Conservation (phyloP, 2,329 filamentous ascomycete species). For the Nannizzia gypsea region DNA sequence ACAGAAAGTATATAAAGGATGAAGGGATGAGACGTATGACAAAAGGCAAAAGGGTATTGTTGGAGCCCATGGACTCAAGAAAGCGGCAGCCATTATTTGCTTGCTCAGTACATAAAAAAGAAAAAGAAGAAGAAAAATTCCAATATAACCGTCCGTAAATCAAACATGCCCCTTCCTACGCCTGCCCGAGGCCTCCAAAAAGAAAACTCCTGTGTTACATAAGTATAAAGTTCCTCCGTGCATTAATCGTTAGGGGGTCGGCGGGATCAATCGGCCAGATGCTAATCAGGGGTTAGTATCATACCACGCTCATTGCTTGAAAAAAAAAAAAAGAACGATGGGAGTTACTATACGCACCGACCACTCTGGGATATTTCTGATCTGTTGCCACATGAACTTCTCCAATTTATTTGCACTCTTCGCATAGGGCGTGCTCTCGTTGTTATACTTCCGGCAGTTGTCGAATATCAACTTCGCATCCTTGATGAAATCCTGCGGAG, state of each 20-base stretch:
- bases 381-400: conserved; percentile 90
- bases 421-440: conserved; percentile 85
- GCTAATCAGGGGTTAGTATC: background rate
- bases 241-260: background rate
- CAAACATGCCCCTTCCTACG: background rate
- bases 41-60: too few relatives aligned
- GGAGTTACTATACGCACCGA: conserved; percentile 39
- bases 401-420: conserved; percentile 89
- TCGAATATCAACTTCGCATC: conserved; percentile 84
- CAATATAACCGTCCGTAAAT: background rate
- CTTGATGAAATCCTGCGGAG: conserved; percentile 80
- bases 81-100: too few relatives aligned
- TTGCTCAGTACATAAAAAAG: too few relatives aligned
- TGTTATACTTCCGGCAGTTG: conserved; percentile 94
- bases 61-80: too few relatives aligned
- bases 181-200: background rate
- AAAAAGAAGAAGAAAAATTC: background rate
- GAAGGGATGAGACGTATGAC: too few relatives aligned
- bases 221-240: background rate
- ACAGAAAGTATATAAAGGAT: too few relatives aligned
- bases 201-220: background rate
- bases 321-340: background rate
- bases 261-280: conserved; percentile 1
- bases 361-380: conserved; percentile 89
- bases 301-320: too few relatives aligned